phyloP scores from a whole-genome alignment of 2,329 filamentous ascomycete genomes.

The Botrytis galanthina region DNA sequence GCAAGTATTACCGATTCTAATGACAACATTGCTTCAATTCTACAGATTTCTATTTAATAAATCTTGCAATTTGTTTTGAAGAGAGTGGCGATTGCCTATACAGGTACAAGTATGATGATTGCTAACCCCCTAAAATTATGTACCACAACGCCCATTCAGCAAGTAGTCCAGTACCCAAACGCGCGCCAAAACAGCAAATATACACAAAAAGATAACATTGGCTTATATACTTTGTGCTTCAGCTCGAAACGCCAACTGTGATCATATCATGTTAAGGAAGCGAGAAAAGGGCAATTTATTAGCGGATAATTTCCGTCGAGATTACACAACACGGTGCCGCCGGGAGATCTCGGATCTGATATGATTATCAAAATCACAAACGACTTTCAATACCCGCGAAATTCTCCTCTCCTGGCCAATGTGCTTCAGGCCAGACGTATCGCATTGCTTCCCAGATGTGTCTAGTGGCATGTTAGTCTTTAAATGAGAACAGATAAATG shows the following conservation, averaged over 20 bases:
- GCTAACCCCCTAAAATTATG: neutral
- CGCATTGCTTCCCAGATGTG: slow-evolving; percentile 94
- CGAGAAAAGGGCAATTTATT: slow-evolving; percentile 4
- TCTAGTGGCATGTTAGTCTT: slow-evolving; percentile 43
- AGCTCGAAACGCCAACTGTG: slow-evolving; percentile 10
- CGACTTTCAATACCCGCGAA: slow-evolving; percentile 73
- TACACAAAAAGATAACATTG: slow-evolving; percentile 1
- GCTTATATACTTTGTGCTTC: neutral
- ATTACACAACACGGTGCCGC: slow-evolving; percentile 6
- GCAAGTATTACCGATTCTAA: neutral
- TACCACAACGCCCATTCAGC: neutral
- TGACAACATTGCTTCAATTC: neutral
- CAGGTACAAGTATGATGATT: neutral
- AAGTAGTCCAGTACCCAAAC: slow-evolving; percentile 3
- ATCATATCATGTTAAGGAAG: slow-evolving; percentile 7
- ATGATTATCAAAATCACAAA: slow-evolving; percentile 51
- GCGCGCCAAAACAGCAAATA: slow-evolving; percentile 10
- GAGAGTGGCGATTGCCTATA: neutral
- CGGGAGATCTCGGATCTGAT: slow-evolving; percentile 22
- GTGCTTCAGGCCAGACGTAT: slow-evolving; percentile 84
- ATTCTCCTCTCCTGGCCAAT: slow-evolving; percentile 74
- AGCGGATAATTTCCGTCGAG: slow-evolving; percentile 3
- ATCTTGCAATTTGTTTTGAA: neutral
- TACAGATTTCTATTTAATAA: neutral
- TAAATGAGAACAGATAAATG: slow-evolving; percentile 7